Base-by-base conservation (phyloP, 805 yeast genomes). In the Barnettozyma californica region DNA sequence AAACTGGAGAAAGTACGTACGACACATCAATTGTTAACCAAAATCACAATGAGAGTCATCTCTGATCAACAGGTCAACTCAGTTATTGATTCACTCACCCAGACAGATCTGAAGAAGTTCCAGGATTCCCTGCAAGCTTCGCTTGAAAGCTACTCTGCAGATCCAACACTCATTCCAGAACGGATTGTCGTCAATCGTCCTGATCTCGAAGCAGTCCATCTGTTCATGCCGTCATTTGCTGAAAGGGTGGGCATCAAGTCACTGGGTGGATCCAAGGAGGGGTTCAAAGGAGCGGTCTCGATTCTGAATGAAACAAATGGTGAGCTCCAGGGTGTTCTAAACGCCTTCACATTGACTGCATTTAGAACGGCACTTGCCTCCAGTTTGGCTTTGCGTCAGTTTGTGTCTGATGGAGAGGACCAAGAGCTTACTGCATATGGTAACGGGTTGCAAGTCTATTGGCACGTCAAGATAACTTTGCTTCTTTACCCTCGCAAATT, bases 151-250 rank as follows among this genome's bases (percentile, higher is more conserved):
- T 80, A 73, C 57, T 58, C 71, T 13, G 29, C 61, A 2, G 72
- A 76, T 53, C 77, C 76, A 4, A 55, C 70, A 1, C 60, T 74
- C 19, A 74, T 79, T 18, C 87, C 87, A 3, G 78, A 74, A 36
- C 65, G 87, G 56, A 77, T 74, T 5, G 81, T 77, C 7, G 60
- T 71, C 40, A 55, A 59, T 26, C 62, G 76, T 54, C 60, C 71
- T 41, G 63, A 68, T 52, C 53, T 60, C 5, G 54, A 51, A 23
- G 61, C 77, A 3, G 68, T 75, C 1, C 86, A 82, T 60, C 57
- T 83, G 27, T 80, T 79, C 62, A 83, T 83, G 88, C 84, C 86
- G 4, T 76, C 84, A n/a, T 69, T 77, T 4, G 79, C 80, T 14
- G 70, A 74, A 5, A 56, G 64, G 26, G 81, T 76, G 13, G 88